Percentiles rank a stretch among this genome's conserved stretches.
phyloP scores from a whole-genome alignment of 257 asterid genomes.

The Nicotiana tabacum region DNA sequence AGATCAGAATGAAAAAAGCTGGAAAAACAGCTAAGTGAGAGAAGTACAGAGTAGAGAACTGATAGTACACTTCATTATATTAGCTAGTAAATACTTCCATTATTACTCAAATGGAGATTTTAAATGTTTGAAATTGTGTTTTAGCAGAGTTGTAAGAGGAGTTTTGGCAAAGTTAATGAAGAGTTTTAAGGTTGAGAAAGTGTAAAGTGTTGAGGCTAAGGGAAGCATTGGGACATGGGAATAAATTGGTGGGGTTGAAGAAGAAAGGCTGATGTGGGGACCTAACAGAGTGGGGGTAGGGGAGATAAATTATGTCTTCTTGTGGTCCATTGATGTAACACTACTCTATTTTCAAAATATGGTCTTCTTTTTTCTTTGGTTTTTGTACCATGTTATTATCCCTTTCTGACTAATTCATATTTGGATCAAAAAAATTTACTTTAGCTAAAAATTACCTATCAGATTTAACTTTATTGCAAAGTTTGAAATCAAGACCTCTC shows the following conservation, averaged over 20 bases:
- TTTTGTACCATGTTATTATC: not conserved
- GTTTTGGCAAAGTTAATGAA: conserved; percentile 14
- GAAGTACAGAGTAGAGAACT: conserved; percentile 14
- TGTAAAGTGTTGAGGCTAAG: conserved; percentile 32
- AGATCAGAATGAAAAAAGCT: too few species aligned
- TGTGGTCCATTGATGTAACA: not conserved
- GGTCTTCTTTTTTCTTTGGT: too few species aligned
- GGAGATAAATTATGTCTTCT: not conserved
- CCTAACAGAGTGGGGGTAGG: not conserved
- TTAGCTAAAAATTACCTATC: too few species aligned
- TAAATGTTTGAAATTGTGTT: not conserved
- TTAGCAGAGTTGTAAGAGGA: not conserved
- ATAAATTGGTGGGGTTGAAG: conserved; percentile 18
- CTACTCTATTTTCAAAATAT: too few species aligned
- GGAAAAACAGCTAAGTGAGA: too few species aligned
- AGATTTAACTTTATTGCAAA: too few species aligned
- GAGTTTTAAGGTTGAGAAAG: not conserved
- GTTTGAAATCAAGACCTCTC: too few species aligned
- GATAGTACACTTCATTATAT: not conserved
- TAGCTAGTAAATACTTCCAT: not conserved
- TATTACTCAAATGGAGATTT: not conserved
- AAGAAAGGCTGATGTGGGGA: not conserved
- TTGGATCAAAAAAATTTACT: too few species aligned
- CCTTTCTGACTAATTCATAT: too few species aligned
- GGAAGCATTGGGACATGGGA: conserved; percentile 58